Conservation (phyloP, 768 basidiomycete genomes). For the Fomitopsis serialis region DNA sequence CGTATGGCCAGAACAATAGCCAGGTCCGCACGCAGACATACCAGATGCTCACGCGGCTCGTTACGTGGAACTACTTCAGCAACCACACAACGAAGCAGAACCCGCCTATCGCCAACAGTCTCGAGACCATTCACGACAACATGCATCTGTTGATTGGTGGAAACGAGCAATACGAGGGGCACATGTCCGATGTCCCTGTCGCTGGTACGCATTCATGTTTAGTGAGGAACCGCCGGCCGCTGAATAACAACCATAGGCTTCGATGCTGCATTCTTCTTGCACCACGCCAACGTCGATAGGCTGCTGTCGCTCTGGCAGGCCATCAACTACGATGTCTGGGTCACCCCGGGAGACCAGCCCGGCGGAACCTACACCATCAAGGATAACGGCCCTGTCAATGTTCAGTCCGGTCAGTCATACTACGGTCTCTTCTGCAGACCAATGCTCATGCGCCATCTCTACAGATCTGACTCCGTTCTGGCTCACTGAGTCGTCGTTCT, state of each 20-base stretch:
- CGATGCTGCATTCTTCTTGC: conserved; percentile 51
- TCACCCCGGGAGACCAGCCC: conserved; percentile 14
- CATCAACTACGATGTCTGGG: conserved; percentile 37
- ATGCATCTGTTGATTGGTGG: conserved; percentile 31
- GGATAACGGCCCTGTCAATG: conserved; percentile 7
- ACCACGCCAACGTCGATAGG: conserved; percentile 50
- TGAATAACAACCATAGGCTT: conserved; percentile 29
- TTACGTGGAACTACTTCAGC: conserved; percentile 41
- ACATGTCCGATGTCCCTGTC: conserved; percentile 35
- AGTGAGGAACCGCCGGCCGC: background rate
- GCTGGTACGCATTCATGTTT: conserved; percentile 26
- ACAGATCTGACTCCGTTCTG: conserved; percentile 45
- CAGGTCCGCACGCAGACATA: conserved; percentile 9
- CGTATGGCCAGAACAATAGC: background rate
- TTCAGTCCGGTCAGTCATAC: conserved; percentile 4
- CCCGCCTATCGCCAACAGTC: conserved; percentile 36
- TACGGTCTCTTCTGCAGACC: background rate
- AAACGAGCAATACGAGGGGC: conserved; percentile 34
- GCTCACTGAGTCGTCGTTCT: conserved; percentile 32
- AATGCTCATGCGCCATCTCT: no score
- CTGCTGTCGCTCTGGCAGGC: conserved; percentile 47
- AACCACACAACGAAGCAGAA: conserved; percentile 36
- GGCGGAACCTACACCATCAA: conserved; percentile 12
- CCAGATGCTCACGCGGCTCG: conserved; percentile 12
- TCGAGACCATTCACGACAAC: conserved; percentile 45